Percentiles rank a stretch among this genome's conserved stretches.
Conservation (phyloP, 225 moss, liverwort and hornwort genomes). For the Sphagnum contortum region DNA sequence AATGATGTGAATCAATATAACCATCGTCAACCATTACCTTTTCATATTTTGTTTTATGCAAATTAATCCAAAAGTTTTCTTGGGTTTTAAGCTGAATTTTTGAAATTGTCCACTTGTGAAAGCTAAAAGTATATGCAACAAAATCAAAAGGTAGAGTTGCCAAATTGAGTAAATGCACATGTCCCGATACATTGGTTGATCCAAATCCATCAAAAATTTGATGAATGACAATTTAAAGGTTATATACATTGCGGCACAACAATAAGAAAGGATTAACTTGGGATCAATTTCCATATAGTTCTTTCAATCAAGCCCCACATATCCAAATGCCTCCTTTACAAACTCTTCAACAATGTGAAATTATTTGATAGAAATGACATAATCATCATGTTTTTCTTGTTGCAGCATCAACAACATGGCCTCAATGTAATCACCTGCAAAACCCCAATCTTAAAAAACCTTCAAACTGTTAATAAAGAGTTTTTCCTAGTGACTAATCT, state of each 20-base stretch:
- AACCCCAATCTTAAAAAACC: conserved; percentile 91
- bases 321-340: conserved; percentile 58
- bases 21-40: conserved; percentile 20
- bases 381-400: conserved; percentile 59
- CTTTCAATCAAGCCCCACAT: conserved; percentile 71
- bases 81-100: conserved; percentile 51
- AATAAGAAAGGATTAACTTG: conserved; percentile 2
- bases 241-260: background rate
- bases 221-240: background rate
- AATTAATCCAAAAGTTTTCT: conserved; percentile 27
- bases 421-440: conserved; percentile 74
- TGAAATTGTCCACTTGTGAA: conserved; percentile 65
- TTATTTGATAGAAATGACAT: conserved; percentile 70
- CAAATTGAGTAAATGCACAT: background rate
- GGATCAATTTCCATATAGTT: conserved; percentile 79
- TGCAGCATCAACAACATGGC: conserved; percentile 94
- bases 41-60: conserved; percentile 61
- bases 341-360: conserved; percentile 83
- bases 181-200: background rate
- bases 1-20: too few relatives aligned
- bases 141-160: background rate
- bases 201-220: background rate
- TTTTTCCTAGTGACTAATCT: conserved; percentile 84
- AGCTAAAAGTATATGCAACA: conserved; percentile 57
- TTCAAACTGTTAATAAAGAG: conserved; percentile 76